Conservation (phyloP, 257 asterid species). For the Echites panduratus region DNA sequence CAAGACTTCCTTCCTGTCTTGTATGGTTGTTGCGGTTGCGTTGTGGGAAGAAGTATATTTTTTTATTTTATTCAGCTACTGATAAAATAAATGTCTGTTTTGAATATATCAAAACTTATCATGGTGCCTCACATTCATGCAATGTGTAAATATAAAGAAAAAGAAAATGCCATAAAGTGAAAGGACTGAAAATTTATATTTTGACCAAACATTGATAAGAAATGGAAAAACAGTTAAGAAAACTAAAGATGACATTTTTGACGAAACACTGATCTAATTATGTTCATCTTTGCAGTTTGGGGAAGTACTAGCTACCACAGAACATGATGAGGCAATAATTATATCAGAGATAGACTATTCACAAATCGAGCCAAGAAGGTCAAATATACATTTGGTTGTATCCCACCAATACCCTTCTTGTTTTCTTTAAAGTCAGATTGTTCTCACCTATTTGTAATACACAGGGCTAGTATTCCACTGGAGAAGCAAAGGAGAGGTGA, state of each 20-base stretch:
- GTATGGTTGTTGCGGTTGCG: not conserved
- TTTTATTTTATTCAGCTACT: not conserved
- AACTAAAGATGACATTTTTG: not conserved
- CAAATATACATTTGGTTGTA: not conserved
- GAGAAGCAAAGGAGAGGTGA: constrained; percentile 93
- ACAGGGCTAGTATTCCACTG: constrained; percentile 76
- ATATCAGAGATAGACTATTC: constrained; percentile 82
- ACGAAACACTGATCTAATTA: constrained; percentile 1
- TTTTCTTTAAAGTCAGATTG: not conserved
- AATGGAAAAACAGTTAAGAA: not conserved
- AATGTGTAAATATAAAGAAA: too few relatives aligned
- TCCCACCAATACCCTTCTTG: not conserved
- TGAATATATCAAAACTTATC: not conserved
- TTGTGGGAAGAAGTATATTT: not conserved
- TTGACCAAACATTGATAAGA: not conserved
- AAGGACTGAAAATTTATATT: not conserved
- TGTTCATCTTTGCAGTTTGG: constrained; percentile 56
- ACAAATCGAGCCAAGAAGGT: constrained; percentile 75
- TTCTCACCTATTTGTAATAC: constrained; percentile 3
- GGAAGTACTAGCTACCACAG: constrained; percentile 81
- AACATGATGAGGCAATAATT: constrained; percentile 72
- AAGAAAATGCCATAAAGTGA: not conserved
- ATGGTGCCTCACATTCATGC: not conserved
- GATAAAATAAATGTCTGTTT: not conserved
- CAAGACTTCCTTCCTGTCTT: constrained; percentile 1